Evolutionary conservation across 1,139 yeast species (phyloP).

Genomic region (Debaryomycetaceae sp.): DNA sequence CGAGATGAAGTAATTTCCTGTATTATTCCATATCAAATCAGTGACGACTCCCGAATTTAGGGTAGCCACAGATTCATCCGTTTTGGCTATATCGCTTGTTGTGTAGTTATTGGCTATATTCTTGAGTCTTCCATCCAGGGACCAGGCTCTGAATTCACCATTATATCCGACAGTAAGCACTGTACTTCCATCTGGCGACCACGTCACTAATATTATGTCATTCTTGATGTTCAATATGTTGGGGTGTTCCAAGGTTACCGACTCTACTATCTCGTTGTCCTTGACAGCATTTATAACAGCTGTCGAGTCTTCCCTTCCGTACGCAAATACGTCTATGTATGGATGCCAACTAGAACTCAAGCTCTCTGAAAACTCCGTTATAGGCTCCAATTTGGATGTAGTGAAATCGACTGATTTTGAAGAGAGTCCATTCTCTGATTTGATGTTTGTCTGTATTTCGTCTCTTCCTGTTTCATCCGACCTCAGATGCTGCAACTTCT

Average conservation of each 20-base stretch:
- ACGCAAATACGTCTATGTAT: conserved; percentile 33
- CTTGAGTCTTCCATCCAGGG: conserved; percentile 58
- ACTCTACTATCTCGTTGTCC: conserved; percentile 27
- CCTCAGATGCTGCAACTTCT: neutral
- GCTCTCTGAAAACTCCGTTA: conserved; percentile 23
- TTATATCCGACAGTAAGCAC: conserved; percentile 55
- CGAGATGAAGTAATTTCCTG: conserved; percentile 34
- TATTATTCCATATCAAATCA: conserved; percentile 32
- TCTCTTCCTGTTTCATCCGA: neutral
- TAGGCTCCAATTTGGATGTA: conserved; percentile 21
- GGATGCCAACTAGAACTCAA: conserved; percentile 42
- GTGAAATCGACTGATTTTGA: conserved; percentile 11
- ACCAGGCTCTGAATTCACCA: conserved; percentile 72
- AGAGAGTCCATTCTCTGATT: neutral
- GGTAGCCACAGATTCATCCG: conserved; percentile 3
- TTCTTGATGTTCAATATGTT: conserved; percentile 17
- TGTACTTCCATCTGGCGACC: conserved; percentile 62
- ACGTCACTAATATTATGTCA: conserved; percentile 45
- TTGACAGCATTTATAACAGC: conserved; percentile 36
- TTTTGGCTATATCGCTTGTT: conserved; percentile 6
- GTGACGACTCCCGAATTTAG: conserved; percentile 14
- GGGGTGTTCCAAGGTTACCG: conserved; percentile 35
- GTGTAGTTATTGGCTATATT: conserved; percentile 40
- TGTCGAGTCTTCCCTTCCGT: conserved; percentile 31
- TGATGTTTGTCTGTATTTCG: neutral